Percentiles rank a stretch among this genome's conserved stretches.
phyloP scores from a whole-genome alignment of 1,284 basidiomycete species.

The Heterobasidion annosum region DNA sequence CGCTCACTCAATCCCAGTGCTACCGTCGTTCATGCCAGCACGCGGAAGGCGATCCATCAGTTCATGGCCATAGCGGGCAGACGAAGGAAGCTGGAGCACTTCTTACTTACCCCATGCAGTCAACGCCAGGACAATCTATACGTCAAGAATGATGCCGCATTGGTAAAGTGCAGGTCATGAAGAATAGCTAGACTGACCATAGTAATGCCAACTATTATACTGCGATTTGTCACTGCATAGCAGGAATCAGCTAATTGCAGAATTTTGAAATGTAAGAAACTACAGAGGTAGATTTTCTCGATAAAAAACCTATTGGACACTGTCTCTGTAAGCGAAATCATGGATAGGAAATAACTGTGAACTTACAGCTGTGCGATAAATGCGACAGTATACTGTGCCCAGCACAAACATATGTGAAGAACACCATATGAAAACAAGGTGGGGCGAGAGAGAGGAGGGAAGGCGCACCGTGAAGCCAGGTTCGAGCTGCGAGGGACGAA shows the following conservation, averaged over 20 bases:
- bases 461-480: background rate
- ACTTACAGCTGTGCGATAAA: background rate
- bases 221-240: background rate
- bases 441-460: background rate
- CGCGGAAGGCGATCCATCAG: too few species aligned
- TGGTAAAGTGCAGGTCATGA: background rate
- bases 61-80: background rate
- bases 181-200: background rate
- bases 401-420: background rate
- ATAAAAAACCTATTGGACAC: background rate
- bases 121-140: background rate
- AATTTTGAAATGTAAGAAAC: background rate
- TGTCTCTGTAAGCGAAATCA: background rate
- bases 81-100: background rate
- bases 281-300: background rate
- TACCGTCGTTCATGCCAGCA: background rate
- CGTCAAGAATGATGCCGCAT: background rate
- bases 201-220: background rate
- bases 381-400: background rate
- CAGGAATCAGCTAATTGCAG: background rate
- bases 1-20: background rate
- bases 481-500: background rate
- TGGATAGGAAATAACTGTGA: background rate
- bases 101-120: background rate
- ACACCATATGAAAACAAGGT: background rate